phyloP scores from a whole-genome alignment of 192 early-diverging fungal species.

The Haplosporangium gracile region DNA sequence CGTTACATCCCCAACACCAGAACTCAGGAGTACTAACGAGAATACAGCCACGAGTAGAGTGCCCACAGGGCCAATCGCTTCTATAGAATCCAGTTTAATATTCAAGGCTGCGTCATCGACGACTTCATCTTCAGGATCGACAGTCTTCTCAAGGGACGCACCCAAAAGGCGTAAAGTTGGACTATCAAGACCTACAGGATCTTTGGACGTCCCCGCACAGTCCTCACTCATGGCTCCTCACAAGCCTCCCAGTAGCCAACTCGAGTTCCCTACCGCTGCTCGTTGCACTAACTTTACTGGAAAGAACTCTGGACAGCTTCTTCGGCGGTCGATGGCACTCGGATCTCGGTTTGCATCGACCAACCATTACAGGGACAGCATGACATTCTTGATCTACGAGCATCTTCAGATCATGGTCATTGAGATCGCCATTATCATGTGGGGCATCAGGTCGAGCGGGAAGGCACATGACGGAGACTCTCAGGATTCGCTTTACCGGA shows the following conservation, averaged over 20 bases:
- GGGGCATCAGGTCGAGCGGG: constrained; percentile 38
- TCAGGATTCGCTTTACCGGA: constrained; percentile 20
- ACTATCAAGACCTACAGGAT: constrained; percentile 25
- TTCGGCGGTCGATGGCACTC: constrained; percentile 46
- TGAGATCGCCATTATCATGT: constrained; percentile 52
- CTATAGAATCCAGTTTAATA: neutral
- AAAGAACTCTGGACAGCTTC: constrained; percentile 49
- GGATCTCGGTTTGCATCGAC: constrained; percentile 49
- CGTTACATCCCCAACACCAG: neutral
- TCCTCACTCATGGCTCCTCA: neutral
- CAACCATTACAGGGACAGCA: constrained; percentile 55
- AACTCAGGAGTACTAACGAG: neutral
- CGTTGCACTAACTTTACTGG: constrained; percentile 51
- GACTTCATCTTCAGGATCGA: neutral
- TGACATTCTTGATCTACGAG: constrained; percentile 58
- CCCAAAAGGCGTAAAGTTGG: constrained; percentile 42
- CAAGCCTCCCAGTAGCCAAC: constrained; percentile 35
- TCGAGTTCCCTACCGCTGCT: constrained; percentile 53
- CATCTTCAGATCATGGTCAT: constrained; percentile 58
- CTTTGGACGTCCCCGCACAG: neutral
- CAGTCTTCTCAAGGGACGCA: neutral
- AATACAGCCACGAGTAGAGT: neutral
- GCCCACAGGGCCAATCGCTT: neutral
- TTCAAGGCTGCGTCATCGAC: neutral
- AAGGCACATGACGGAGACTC: constrained; percentile 26